These are phyloP conservation scores for Septoria petroselini DNA, from an alignment of 2,329 filamentous ascomycete genomes.

Conservation along the genomic window DNA sequence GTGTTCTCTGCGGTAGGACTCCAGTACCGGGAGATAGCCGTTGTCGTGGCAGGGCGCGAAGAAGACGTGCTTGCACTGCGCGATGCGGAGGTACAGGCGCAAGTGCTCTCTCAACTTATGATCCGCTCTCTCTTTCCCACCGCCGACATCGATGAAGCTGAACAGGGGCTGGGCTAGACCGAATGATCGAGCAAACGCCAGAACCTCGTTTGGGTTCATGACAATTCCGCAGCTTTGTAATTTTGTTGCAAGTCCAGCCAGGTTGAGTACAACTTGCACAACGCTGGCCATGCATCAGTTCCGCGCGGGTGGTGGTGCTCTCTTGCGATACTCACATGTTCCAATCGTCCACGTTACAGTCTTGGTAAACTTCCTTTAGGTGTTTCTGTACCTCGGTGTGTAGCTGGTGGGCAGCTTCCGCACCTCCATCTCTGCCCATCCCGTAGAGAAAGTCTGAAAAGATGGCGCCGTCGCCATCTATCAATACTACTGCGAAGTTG, in stretches of 20 bases:
- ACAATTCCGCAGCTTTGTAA: constrained; percentile 44
- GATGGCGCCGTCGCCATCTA: constrained; percentile 50
- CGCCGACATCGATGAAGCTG: constrained; percentile 49
- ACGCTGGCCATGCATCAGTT: constrained; percentile 29
- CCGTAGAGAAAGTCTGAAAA: constrained; percentile 47
- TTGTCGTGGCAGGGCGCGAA: constrained; percentile 50
- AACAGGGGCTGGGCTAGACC: constrained; percentile 46
- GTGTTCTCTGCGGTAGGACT: constrained; percentile 45
- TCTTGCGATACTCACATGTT: constrained; percentile 32
- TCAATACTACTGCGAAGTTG: constrained; percentile 47
- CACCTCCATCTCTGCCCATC: constrained; percentile 45
- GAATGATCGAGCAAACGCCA: constrained; percentile 46
- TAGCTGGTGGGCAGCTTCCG: constrained; percentile 47
- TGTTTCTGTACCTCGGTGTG: constrained; percentile 44
- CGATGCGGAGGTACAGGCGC: constrained; percentile 46
- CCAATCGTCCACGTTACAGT: constrained; percentile 42
- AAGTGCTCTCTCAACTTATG: constrained; percentile 49
- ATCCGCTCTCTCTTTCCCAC: constrained; percentile 48
- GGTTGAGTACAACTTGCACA: constrained; percentile 48
- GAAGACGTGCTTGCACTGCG: constrained; percentile 47
- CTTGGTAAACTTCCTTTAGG: constrained; percentile 42
- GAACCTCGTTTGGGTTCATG: constrained; percentile 40
- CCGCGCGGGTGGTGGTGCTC: neutral
- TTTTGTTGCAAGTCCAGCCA: constrained; percentile 46
- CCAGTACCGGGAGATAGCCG: constrained; percentile 46